Evolutionary conservation across 1,139 yeast species (phyloP).

Genomic region (Sugiyamaella paludigena): DNA sequence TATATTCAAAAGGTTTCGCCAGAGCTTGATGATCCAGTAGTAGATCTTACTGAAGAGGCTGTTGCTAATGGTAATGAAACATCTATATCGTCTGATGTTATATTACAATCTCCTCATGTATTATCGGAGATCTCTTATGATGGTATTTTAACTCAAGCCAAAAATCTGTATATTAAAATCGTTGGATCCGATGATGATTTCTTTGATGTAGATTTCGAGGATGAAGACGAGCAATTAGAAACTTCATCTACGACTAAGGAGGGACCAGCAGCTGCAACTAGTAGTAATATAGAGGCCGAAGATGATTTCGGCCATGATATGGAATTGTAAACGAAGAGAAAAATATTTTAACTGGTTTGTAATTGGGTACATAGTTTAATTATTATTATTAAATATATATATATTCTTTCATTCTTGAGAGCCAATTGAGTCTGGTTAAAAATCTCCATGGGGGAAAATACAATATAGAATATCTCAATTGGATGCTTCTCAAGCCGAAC

Average conservation of each 20-base stretch:
- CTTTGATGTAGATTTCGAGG: conserved; percentile 94
- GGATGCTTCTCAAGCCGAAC: no score
- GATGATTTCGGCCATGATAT: conserved; percentile 65
- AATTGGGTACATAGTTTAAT: neutral
- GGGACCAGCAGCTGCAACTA: conserved; percentile 9
- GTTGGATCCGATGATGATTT: conserved; percentile 95
- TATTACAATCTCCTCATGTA: conserved; percentile 63
- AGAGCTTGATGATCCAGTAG: conserved; percentile 19
- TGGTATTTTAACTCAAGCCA: conserved; percentile 83
- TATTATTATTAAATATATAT: neutral
- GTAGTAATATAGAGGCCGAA: conserved; percentile 19
- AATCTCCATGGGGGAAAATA: no score
- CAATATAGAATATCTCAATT: no score
- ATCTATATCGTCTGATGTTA: conserved; percentile 4
- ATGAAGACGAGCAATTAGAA: conserved; percentile 61
- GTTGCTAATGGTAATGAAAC: conserved; percentile 1
- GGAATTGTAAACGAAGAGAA: conserved; percentile 48
- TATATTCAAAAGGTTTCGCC: conserved; percentile 56
- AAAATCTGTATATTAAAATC: conserved; percentile 64
- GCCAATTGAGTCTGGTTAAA: neutral
- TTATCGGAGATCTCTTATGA: conserved; percentile 85
- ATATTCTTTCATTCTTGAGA: neutral
- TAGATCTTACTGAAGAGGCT: conserved; percentile 28
- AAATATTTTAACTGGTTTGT: neutral
- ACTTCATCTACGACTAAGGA: conserved; percentile 7